phyloP scores from a whole-genome alignment of 768 basidiomycete species.

The Leccinum disarticulatum region DNA sequence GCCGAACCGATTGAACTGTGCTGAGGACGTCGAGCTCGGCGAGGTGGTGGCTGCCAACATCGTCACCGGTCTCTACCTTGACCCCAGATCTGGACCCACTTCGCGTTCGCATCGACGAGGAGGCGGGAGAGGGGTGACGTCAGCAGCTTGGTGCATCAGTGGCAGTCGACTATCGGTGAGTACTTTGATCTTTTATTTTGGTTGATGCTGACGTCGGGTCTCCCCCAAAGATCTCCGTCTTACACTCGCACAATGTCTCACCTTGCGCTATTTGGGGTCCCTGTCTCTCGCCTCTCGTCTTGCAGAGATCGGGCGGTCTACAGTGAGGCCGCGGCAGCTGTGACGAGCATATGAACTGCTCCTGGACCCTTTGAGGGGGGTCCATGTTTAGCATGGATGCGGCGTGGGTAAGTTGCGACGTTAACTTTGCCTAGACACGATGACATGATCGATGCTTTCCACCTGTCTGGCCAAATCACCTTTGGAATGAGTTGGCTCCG shows the following conservation, averaged over 20 bases:
- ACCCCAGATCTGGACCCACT: neutral
- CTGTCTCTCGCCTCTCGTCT: neutral
- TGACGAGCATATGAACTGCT: neutral
- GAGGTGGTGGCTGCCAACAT: conserved; percentile 28
- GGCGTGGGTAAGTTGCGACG: too few relatives aligned
- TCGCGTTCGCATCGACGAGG: neutral
- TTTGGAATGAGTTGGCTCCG: too few relatives aligned
- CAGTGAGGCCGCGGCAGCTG: neutral
- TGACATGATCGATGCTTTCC: too few relatives aligned
- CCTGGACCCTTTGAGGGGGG: too few relatives aligned
- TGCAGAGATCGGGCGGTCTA: conserved; percentile 16
- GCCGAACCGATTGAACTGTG: conserved; percentile 23
- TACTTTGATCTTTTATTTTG: neutral
- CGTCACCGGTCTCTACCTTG: neutral
- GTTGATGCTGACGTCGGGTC: too few relatives aligned
- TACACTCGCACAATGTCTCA: too few relatives aligned
- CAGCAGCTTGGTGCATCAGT: conserved; percentile 56
- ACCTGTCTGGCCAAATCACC: too few relatives aligned
- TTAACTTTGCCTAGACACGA: too few relatives aligned
- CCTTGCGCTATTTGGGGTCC: neutral
- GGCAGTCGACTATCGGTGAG: conserved; percentile 65
- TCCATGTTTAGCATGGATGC: too few relatives aligned
- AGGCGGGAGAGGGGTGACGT: conserved; percentile 25
- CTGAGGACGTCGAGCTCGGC: conserved; percentile 24
- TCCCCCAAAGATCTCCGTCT: too few relatives aligned